Conservation (phyloP, 1,139 yeast species). For the Candida labiduridarum region DNA sequence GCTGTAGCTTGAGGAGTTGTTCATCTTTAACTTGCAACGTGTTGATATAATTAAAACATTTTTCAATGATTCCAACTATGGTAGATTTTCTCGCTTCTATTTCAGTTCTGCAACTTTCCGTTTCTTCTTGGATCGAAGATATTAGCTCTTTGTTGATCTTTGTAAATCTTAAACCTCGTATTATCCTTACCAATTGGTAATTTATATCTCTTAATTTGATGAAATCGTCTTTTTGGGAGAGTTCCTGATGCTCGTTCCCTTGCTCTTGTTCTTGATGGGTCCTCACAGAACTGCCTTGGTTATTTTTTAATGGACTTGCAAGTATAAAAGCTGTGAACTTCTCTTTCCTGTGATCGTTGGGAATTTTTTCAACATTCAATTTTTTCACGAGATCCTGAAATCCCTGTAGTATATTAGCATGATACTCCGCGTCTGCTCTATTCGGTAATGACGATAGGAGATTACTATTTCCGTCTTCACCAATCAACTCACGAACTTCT, state of each 20-base stretch:
- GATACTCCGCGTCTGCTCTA: slow-evolving; percentile 33
- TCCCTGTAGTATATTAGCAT: slow-evolving; percentile 30
- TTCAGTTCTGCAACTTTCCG: slow-evolving; percentile 29
- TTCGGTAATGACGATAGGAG: slow-evolving; percentile 25
- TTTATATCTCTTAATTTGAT: slow-evolving; percentile 35
- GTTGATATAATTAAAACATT: slow-evolving; percentile 31
- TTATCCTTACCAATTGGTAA: slow-evolving; percentile 38
- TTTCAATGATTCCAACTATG: slow-evolving; percentile 26
- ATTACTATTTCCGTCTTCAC: slow-evolving; percentile 18
- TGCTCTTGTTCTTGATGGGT: neutral
- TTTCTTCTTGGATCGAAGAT: slow-evolving; percentile 26
- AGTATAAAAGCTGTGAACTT: slow-evolving; percentile 33
- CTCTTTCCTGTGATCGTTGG: slow-evolving; percentile 13
- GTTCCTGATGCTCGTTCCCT: neutral
- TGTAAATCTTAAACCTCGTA: slow-evolving; percentile 39
- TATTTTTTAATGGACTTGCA: slow-evolving; percentile 41
- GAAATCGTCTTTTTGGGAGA: slow-evolving; percentile 2
- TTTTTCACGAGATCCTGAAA: slow-evolving; percentile 30
- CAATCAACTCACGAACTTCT: slow-evolving; percentile 33
- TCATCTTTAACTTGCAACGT: slow-evolving; percentile 35
- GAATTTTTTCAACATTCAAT: slow-evolving; percentile 18
- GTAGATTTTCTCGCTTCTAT: slow-evolving; percentile 25
- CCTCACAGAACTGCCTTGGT: slow-evolving; percentile 7
- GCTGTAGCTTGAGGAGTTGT: slow-evolving; percentile 37
- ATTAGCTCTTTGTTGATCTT: slow-evolving; percentile 39